These are phyloP conservation scores for Sparassis latifolia DNA, from an alignment of 1,284 basidiomycete genomes.

Conservation along the genomic window DNA sequence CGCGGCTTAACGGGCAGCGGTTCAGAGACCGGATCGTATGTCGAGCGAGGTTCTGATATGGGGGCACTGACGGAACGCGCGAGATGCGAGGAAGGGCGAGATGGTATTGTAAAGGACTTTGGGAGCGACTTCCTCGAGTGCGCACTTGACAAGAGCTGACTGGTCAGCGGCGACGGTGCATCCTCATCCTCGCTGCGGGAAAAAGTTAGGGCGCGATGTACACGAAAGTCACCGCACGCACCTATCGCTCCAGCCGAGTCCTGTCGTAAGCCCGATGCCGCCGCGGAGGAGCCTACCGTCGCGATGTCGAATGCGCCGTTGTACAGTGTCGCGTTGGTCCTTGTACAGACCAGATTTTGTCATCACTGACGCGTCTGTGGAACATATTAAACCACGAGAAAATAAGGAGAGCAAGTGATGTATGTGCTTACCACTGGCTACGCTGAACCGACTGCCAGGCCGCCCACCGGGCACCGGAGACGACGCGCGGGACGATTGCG, in stretches of 20 bases:
- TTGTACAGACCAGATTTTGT: slow-evolving; percentile 49
- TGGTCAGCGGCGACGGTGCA: slow-evolving; percentile 67
- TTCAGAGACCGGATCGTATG: slow-evolving; percentile 8
- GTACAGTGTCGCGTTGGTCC: slow-evolving; percentile 57
- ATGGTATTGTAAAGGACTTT: neutral
- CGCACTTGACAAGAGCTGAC: slow-evolving; percentile 51
- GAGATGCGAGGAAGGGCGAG: neutral
- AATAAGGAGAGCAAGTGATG: neutral
- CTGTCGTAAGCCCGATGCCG: slow-evolving; percentile 72
- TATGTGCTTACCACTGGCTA: slow-evolving; percentile 4
- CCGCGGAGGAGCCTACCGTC: slow-evolving; percentile 58
- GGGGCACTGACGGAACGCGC: slow-evolving; percentile 18
- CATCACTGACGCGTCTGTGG: slow-evolving; percentile 29
- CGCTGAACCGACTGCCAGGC: slow-evolving; percentile 33
- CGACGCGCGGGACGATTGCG: slow-evolving; percentile 24
- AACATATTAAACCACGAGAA: neutral
- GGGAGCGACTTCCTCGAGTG: slow-evolving; percentile 34
- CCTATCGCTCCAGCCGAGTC: slow-evolving; percentile 78
- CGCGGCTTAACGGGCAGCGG: neutral
- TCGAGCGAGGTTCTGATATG: slow-evolving; percentile 21
- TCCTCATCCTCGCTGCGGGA: slow-evolving; percentile 68
- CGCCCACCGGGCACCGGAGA: slow-evolving; percentile 18
- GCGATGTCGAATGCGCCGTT: slow-evolving; percentile 57
- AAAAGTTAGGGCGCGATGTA: slow-evolving; percentile 3
- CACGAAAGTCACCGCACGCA: slow-evolving; percentile 22